Evolutionary conservation across 2,329 filamentous ascomycete genomes (phyloP), one percentile per base, ranked within the genome.

Genomic region (Metarhizium album): DNA sequence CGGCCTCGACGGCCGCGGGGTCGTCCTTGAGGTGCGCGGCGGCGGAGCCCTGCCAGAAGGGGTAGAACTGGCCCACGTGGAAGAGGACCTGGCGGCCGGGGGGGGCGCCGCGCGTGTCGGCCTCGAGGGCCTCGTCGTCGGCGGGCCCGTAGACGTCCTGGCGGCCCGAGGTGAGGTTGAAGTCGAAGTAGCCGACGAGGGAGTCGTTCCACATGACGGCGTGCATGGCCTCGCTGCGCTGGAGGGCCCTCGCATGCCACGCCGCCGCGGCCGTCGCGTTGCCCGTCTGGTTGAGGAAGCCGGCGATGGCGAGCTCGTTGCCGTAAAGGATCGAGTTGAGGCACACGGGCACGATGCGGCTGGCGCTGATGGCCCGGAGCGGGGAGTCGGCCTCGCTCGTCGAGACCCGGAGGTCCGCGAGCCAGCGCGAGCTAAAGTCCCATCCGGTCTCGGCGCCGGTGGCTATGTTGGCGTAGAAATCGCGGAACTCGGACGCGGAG

Each of bases 21-120:
- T 84, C 79, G 54, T 76, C 67, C 60, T 74, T 79, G 55, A 86
- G 70, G 52, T 72, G 65, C 0, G 63, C 59, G 0, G 80, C 80
- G 0, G 82, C 82, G 1, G 82, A 80, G 20, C 82, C 82, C 1
- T 79, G 77, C 82, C 82, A 86, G 71, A 85, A 85, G 2, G 83
- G 83, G 61, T 81, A 84, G 63, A 82, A 78, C 61, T 85, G 82
- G 0, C 75, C 75, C 8, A 77, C 64, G 52, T 76, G 66, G 60
- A 84, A 83, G 52, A 76, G 59, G 22, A 83, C 68, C 60, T 84
- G 79, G 38, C 76, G 63, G 40, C 75, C 80, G 1, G 69, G 58
- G 3, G 80, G 79, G 0, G 78, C 78, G 11, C 64, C 67, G 8
- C 55, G 53, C n/a, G 52, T 60, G 11, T 67, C 66, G 4, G 58